Evolutionary conservation across 2,329 filamentous ascomycete genomes (phyloP), one percentile per base, ranked within the genome.

Genomic region (Sporothrix globosa): DNA sequence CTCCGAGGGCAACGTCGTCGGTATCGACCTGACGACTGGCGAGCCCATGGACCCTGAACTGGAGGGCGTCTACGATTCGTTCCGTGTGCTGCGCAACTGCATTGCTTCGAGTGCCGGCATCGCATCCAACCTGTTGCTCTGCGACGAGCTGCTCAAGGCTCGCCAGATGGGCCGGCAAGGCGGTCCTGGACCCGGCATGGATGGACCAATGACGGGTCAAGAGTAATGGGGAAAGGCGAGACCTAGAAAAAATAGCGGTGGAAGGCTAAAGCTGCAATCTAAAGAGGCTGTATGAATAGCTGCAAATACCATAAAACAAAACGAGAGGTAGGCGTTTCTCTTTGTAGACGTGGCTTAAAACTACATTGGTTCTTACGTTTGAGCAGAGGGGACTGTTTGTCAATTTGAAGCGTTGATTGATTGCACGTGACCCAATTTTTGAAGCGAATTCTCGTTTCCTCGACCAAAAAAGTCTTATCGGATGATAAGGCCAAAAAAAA

Each of bases 141-240:
- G 96, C 78, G 96, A 99, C 78, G 96, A 99, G 85, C 87, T 99
- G 84, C 85, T 99, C 77, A 99, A 99, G 86, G 96, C 96, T 73
- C 88, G 96, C 79, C 95, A 99, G 84, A 99, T 99, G 96, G 91
- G 87, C 65, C 84, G 88, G 77, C 81, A 84, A 80, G 85, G 82
- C 52, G 87, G 87, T 27, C 88, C 88, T 2, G 88, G 88, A 7
- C 87, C 87, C 4, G 88, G 87, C 72, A 89, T 89, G 86, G 88
- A 90, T 75, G 87, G 85, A 19, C 84, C 84, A 53, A 83, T 85
- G 76, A 81, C 84, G 77, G 87, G 84, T 19, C 83, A 83, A 54
- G 83, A 85, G 76, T 81, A 86, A 78, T 82, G 82, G 79, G 10
- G 14, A 3, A 3, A 4, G 21, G 50, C 3, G 58, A 46, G 6